Evolutionary conservation across 176 grass and related monocot genomes (phyloP), one percentile per base, ranked within the genome.

Genomic region (Aegilops tauschii): DNA sequence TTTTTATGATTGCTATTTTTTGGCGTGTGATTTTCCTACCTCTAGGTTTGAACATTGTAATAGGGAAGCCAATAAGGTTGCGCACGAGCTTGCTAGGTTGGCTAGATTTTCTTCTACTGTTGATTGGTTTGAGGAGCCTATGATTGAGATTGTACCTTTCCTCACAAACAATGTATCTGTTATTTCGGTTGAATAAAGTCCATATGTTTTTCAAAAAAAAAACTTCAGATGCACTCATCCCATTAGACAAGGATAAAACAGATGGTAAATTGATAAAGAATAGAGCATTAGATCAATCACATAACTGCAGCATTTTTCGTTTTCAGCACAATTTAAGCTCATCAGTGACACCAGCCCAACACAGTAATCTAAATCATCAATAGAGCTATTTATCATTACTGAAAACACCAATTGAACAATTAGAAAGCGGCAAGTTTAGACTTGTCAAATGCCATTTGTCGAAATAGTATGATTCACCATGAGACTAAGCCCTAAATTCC

Each of bases 341-440:
- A 84, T 47, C 71, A 49, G 36, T 36, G 72, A 1, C 12, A 50
- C 83, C 29, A 65, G 72, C 14, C 37, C 13, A 18, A 52, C 14
- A 76, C 7, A 14, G 18, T 50, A 76, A 52, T 35, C 16, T 59
- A 62, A 61, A 37, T 12, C 29, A 79, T 45, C 44, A 44, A 49
- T 28, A 44, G 50, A 75, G 82, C 35, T 47, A 75, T 74, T 44
- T 74, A 45, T 72, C 56, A 30, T 75, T 75, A 75, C 42, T 17
- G 16, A 73, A 20, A 73, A 5, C 14, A 17, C 68, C 36, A 37
- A 27, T 29, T 59, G 34, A 21, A 59, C 52, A 83, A 73, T 61
- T 30, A 42, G 35, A 65, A 80, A 80, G 61, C 14, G 42, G 42
- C n/a, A 64, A 45, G 25, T 45, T 40, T 83, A 10, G 16, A 61